These are phyloP conservation scores for Coemansia sp. DNA, from an alignment of 192 early-diverging fungal genomes.

Conservation along the genomic window DNA sequence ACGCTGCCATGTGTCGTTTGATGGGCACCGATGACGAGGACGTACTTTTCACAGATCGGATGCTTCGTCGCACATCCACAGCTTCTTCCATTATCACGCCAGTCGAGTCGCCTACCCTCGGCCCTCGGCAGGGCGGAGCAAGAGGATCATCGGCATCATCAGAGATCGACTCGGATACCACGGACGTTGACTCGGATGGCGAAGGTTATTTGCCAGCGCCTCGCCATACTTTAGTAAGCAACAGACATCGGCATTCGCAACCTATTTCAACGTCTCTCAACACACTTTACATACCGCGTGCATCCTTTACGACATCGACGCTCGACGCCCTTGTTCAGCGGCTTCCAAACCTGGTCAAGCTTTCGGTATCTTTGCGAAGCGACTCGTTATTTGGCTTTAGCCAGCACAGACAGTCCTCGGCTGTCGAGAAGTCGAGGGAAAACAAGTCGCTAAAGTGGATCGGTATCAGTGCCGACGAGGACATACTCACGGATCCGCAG, in stretches of 20 bases:
- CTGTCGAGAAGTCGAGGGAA: constrained; percentile 7
- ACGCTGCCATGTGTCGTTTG: constrained; percentile 35
- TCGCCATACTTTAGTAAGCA: neutral
- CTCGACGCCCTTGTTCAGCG: constrained; percentile 35
- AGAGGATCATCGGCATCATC: neutral
- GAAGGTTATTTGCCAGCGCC: neutral
- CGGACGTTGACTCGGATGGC: constrained; percentile 17
- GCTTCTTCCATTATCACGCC: neutral
- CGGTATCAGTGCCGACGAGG: constrained; percentile 42
- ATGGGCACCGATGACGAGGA: constrained; percentile 30
- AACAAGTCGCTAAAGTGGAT: constrained; percentile 25
- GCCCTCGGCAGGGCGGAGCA: neutral
- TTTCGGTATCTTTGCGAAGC: constrained; percentile 40
- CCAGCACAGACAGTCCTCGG: neutral
- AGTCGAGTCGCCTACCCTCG: neutral
- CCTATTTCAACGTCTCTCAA: constrained; percentile 16
- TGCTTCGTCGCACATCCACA: constrained; percentile 25
- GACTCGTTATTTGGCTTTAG: constrained; percentile 12
- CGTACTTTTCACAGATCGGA: constrained; percentile 10
- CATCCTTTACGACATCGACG: constrained; percentile 29
- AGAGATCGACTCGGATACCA: constrained; percentile 2
- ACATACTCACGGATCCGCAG: constrained; percentile 33
- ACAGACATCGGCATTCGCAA: neutral
- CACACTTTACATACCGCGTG: constrained; percentile 39
- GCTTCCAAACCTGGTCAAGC: constrained; percentile 31